Base-by-base conservation (phyloP, 305 asterid genomes). In the Solanum aculeatissimum region DNA sequence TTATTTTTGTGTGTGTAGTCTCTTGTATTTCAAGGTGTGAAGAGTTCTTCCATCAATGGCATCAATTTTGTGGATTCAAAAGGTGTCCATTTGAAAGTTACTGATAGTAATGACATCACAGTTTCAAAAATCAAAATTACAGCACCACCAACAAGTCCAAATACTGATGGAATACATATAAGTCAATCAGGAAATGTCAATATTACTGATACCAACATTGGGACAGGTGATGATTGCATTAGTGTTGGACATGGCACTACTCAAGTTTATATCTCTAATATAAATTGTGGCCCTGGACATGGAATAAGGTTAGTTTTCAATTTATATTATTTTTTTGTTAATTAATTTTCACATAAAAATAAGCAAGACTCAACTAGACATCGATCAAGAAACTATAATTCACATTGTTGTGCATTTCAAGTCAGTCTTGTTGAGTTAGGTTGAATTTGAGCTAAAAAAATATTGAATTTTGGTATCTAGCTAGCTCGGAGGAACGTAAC, bases 221-320 rank as follows among this genome's bases (percentile, higher is more conserved):
- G 89, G 19, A 93, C 98, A 3, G 98, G 98, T 3, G 98, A 95
- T 54, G 98, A 95, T 47, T 95, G 98, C 81, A 60, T 95, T 40
- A 90, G 97, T 1, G 79, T 95, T 1, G 98, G 98, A 2, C 90
- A 91, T 2, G 96, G 97, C 72, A 84, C 62, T 87, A 35, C 58
- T 15, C 70, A 89, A 54, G 9, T 90, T 43, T 5, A 32, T 18
- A 75, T 95, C 54, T 11, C 87, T 5, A 74, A 82, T 7, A 29
- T 95, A 7, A 78, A 80, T 13, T 95, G 98, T 55, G 98, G 98
- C 23, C 98, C 98, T 0, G 98, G 98, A 45, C 99, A 95, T 51
- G 99, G 99, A 53, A 87, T 95, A 87, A 92, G 97, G 98, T 93
- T 68, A 45, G 66, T 63, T 53, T 12, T n/a, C 0, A 4, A 16